Percentiles rank a stretch among this genome's conserved stretches.
phyloP scores from a whole-genome alignment of 805 yeast genomes.

The Pichia heedii region DNA sequence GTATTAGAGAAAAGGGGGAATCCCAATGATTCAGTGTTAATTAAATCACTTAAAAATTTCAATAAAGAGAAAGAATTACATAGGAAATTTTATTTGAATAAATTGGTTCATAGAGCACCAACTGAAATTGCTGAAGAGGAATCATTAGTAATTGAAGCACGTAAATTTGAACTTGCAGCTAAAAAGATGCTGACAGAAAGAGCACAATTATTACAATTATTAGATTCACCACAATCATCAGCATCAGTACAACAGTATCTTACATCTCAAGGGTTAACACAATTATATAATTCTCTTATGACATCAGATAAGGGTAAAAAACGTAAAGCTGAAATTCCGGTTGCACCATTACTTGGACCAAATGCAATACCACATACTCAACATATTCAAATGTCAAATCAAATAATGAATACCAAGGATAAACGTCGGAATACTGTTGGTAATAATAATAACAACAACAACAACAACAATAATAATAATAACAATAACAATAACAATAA shows the following conservation, averaged over 20 bases:
- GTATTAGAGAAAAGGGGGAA: conserved; percentile 34
- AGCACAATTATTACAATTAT: conserved; percentile 60
- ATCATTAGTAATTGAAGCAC: conserved; percentile 83
- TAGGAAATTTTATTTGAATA: conserved; percentile 72
- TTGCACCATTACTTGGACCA: conserved; percentile 49
- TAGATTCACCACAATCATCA: conserved; percentile 82
- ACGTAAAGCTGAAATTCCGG: conserved; percentile 42
- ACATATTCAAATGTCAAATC: conserved; percentile 15
- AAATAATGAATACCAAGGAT: conserved; percentile 6
- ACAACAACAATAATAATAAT: conserved; percentile 9
- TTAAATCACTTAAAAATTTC: conserved; percentile 54
- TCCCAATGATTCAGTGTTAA: conserved; percentile 35
- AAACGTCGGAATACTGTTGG: conserved; percentile 5
- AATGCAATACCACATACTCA: conserved; percentile 44
- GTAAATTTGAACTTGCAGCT: conserved; percentile 86
- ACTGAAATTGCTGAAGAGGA: conserved; percentile 98
- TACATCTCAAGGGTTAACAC: conserved; percentile 84
- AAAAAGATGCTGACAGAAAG: conserved; percentile 82
- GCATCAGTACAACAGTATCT: conserved; percentile 68
- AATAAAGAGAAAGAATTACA: conserved; percentile 65
- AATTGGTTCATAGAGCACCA: conserved; percentile 74
- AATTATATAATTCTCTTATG: conserved; percentile 72
- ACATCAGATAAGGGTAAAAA: conserved; percentile 54
- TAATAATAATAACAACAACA: conserved; percentile 9
- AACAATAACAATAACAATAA: conserved; percentile 11